Evolutionary conservation across 2,329 filamentous ascomycete genomes (phyloP), one percentile per base, ranked within the genome.

Genomic region (Paecilomyces niveus): DNA sequence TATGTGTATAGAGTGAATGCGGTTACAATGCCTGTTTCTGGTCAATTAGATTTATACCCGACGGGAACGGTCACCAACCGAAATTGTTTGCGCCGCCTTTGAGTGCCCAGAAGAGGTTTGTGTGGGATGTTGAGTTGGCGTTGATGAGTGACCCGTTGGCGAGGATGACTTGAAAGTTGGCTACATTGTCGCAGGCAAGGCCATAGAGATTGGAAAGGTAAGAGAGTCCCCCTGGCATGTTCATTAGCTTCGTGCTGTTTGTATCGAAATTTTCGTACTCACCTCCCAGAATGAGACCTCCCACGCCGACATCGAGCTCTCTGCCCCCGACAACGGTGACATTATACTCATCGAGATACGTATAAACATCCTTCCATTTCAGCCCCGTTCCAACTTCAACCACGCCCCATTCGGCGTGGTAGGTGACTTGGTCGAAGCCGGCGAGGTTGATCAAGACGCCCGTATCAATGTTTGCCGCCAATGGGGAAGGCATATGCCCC

Each of bases 1-100:
- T 66, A 69, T 13, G 67, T 65, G 21, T 62, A 61, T 7, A 66
- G 24, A 22, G 64, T 67, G 57, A 69, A 70, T 57, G 61, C 64
- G 18, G 65, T 70, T 22, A 69, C 65, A 29, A 70, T 56, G 15
- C 65, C 68, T 70, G 45, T 22, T 29, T 32, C 31, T 32, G 31
- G n/a, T 15, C 4, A 51, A 39, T 31, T 8, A 3, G 31, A 50
- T 3, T 21, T 18, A 55, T 26, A 21, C 15, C 5, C 45, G 3
- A 22, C 3, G 15, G 18, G 33, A 9, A 22, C 11, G 55, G n/a
- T 11, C 3, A 2, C 18, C 13, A 21, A 57, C 61, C 62, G 32
- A 64, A 64, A 22, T 64, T 63, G 39, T 61, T 63, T 9, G 55
- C 54, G 3, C 62, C 63, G 13, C 63, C 62, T 35, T 60, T 60